Evolutionary conservation across 2,329 filamentous ascomycete genomes (phyloP), one percentile per base, ranked within the genome.

Genomic region (Penicillium brevicompactum): DNA sequence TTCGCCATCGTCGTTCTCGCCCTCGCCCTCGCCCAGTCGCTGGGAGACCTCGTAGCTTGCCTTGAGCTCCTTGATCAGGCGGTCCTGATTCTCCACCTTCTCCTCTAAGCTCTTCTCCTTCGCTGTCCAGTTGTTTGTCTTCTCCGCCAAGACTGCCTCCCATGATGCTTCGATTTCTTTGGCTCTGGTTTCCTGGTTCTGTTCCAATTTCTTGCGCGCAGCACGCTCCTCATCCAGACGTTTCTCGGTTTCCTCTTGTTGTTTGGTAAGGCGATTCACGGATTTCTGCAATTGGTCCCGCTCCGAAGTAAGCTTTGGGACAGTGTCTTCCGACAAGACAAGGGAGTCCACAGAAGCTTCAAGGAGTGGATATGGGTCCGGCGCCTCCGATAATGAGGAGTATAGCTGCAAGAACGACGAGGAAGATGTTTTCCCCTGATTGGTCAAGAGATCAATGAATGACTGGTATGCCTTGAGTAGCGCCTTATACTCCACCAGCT

Each of bases 31-130:
- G 49, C 88, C 92, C 48, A 99, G 80, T 48, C 94, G 85, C 72
- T 97, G 92, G 44, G 91, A 94, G 51, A 99, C 94, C 74, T 99
- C 94, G 70, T 97, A 97, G 77, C 87, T 97, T 24, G 94, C 94
- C 76, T 97, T 97, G 70, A 97, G 86, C 73, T 99, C 95, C 69
- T 90, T 96, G 64, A 99, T 76, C 38, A 99, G 77, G 6, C 92
- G 87, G 46, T 99, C 94, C 70, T 99, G 93, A 65, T 89, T 95
- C 73, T 97, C 93, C 3, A 96, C 82, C 76, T 97, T 97, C 66
- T 97, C 93, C 68, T 96, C 92, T 56, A 97, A 76, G 27, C 85
- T 87, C 77, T 90, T 90, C 78, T 99, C 94, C 71, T 96, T 97
- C 8, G 93, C 87, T 51, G 89, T 87, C 94, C 94, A 99, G 70